A percentile compares a stretch with the other conserved stretches of the same genome.
phyloP scores from a whole-genome alignment of 106 monocot genomes.

The Dendrobium catenatum region DNA sequence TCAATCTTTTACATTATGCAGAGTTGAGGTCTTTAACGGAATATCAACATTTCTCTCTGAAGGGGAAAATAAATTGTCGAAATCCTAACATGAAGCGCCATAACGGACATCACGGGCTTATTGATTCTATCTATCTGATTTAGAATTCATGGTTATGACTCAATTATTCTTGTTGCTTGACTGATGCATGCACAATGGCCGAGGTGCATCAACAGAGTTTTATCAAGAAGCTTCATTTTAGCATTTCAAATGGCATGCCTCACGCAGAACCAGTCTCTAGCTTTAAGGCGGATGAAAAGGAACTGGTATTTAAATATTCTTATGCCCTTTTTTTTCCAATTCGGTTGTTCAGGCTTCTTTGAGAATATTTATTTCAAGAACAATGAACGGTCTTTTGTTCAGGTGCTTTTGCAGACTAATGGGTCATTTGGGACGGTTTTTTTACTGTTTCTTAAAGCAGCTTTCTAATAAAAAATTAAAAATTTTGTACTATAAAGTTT shows the following conservation, averaged over 20 bases:
- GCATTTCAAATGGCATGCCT: conserved; percentile 66
- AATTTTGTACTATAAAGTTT: too few species aligned
- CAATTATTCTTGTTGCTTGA: not conserved
- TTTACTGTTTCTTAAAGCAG: too few species aligned
- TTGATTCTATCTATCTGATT: not conserved
- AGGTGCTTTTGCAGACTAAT: not conserved
- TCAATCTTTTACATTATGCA: conserved; percentile 3
- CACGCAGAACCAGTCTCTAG: conserved; percentile 42
- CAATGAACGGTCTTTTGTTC: not conserved
- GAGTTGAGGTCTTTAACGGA: not conserved
- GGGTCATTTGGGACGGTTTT: too few species aligned
- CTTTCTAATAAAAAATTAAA: too few species aligned
- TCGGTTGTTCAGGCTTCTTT: not conserved
- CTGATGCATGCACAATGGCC: not conserved
- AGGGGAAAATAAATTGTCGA: not conserved
- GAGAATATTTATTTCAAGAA: not conserved
- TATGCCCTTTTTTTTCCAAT: not conserved
- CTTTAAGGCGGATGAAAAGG: conserved; percentile 50
- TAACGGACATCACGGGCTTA: not conserved
- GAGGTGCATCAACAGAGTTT: conserved; percentile 33
- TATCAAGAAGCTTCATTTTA: conserved; percentile 55
- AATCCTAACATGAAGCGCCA: not conserved
- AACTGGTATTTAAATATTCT: conserved; percentile 44
- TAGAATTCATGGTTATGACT: not conserved
- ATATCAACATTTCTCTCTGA: not conserved